Percentiles rank a stretch among this genome's conserved stretches.
phyloP scores from a whole-genome alignment of 768 basidiomycete species.

The Suillus luteus region DNA sequence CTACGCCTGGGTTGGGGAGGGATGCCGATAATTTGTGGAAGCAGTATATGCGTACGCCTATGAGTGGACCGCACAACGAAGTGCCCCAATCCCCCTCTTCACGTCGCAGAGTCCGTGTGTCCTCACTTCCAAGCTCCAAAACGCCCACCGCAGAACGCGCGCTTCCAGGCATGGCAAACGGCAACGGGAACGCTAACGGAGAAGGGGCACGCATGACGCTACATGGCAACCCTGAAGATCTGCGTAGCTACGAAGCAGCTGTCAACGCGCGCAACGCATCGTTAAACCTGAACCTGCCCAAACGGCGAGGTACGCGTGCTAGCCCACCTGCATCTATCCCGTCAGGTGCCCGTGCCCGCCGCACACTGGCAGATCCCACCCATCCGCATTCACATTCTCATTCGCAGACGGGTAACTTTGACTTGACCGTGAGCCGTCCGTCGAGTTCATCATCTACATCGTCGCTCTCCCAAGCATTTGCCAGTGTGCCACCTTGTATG shows the following conservation, averaged over 20 bases:
- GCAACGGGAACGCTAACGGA: constrained; percentile 19
- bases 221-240: constrained; percentile 56
- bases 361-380: background rate
- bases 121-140: constrained; percentile 68
- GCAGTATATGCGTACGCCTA: constrained; percentile 70
- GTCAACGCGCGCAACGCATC: constrained; percentile 69
- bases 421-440: constrained; percentile 34
- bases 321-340: constrained; percentile 22
- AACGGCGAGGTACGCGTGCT: constrained; percentile 32
- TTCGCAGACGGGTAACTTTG: constrained; percentile 13
- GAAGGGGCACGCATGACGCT: constrained; percentile 41
- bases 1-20: constrained; percentile 34
- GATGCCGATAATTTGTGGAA: constrained; percentile 68
- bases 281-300: constrained; percentile 56
- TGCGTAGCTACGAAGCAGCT: constrained; percentile 74
- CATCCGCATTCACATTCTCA: background rate
- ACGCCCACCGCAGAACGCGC: constrained; percentile 51
- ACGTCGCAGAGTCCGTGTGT: constrained; percentile 54
- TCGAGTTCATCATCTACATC: constrained; percentile 41
- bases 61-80: constrained; percentile 36
- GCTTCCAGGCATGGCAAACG: constrained; percentile 22
- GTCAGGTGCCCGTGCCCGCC: constrained; percentile 6
- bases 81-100: constrained; percentile 25
- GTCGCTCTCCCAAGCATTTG: constrained; percentile 19
- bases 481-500: background rate